Conservation (phyloP, 2,329 filamentous ascomycete genomes). For the Lachnellula arida region DNA sequence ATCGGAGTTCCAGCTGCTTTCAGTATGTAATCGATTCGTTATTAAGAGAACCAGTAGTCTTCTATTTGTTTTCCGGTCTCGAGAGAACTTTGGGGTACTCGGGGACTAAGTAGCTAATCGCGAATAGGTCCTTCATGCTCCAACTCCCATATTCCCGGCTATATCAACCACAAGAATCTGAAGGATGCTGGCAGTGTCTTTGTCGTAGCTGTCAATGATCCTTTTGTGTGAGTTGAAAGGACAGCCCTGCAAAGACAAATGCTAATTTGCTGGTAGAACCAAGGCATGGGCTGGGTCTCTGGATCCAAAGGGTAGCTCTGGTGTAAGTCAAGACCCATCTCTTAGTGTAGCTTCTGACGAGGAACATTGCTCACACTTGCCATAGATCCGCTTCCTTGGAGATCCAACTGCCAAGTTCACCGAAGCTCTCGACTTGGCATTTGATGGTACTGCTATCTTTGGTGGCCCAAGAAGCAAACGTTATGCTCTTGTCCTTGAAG, state of each 20-base stretch:
- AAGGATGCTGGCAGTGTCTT: constrained; percentile 79
- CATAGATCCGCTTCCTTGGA: constrained; percentile 79
- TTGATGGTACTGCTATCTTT: constrained; percentile 74
- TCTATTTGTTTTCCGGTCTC: not conserved
- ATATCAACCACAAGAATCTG: constrained; percentile 72
- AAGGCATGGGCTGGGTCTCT: constrained; percentile 11
- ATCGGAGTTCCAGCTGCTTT: constrained; percentile 82
- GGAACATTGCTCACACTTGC: not conserved
- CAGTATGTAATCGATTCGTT: constrained; percentile 38
- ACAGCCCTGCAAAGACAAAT: not conserved
- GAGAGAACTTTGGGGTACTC: not conserved
- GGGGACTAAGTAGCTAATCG: not conserved
- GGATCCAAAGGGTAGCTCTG: constrained; percentile 32
- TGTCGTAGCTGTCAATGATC: constrained; percentile 87
- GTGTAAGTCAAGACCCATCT: constrained; percentile 58
- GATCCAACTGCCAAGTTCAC: constrained; percentile 78
- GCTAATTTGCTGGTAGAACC: not conserved
- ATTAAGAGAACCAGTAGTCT: not conserved
- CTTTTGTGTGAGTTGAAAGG: constrained; percentile 73
- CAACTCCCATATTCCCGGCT: constrained; percentile 74
- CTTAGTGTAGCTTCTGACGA: not conserved
- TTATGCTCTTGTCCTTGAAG: constrained; percentile 76
- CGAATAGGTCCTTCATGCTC: constrained; percentile 54
- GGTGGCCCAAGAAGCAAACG: constrained; percentile 80
- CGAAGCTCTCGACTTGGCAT: constrained; percentile 75